Percentiles rank a stretch among this genome's conserved stretches.
These are phyloP conservation scores for Astrocystis sublimbata DNA, from an alignment of 495 filamentous ascomycete genomes.

Conservation along the genomic window DNA sequence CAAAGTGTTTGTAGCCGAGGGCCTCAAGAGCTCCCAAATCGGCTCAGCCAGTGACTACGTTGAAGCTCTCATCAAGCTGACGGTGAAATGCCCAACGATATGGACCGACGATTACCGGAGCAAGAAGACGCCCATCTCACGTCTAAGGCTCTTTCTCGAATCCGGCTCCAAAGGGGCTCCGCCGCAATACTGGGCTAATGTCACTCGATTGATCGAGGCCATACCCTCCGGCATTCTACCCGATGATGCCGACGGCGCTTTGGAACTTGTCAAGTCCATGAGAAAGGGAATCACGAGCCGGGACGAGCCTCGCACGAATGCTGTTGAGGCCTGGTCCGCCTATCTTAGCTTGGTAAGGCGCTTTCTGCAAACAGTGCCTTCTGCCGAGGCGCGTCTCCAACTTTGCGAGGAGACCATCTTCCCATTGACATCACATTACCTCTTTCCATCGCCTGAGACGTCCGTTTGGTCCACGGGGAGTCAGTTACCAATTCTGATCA, in stretches of 20 bases:
- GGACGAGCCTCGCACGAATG: constrained; percentile 70
- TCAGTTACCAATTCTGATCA: constrained; percentile 32
- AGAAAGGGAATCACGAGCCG: constrained; percentile 67
- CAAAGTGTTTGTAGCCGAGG: constrained; percentile 65
- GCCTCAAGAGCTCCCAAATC: constrained; percentile 64
- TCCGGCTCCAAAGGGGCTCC: constrained; percentile 77
- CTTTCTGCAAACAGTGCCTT: constrained; percentile 42
- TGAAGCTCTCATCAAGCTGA: constrained; percentile 62
- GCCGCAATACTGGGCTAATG: constrained; percentile 67
- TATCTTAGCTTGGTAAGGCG: constrained; percentile 64
- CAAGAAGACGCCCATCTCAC: constrained; percentile 64
- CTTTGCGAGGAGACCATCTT: constrained; percentile 49
- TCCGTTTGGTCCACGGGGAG: constrained; percentile 35
- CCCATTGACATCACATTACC: constrained; percentile 41
- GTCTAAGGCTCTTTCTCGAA: constrained; percentile 72
- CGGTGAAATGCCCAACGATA: constrained; percentile 61
- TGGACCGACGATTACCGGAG: constrained; percentile 71
- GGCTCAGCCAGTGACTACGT: constrained; percentile 73
- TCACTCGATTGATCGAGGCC: constrained; percentile 58
- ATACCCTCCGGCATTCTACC: constrained; percentile 56
- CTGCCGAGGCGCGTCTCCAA: constrained; percentile 28
- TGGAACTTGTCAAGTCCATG: constrained; percentile 62
- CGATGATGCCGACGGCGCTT: constrained; percentile 42
- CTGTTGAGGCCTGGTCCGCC: constrained; percentile 65
- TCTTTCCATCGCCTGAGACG: constrained; percentile 39